These are phyloP conservation scores for Ichthyophthirius multifiliis DNA, from an alignment of 169 alveolate species.

Conservation along the genomic window DNA sequence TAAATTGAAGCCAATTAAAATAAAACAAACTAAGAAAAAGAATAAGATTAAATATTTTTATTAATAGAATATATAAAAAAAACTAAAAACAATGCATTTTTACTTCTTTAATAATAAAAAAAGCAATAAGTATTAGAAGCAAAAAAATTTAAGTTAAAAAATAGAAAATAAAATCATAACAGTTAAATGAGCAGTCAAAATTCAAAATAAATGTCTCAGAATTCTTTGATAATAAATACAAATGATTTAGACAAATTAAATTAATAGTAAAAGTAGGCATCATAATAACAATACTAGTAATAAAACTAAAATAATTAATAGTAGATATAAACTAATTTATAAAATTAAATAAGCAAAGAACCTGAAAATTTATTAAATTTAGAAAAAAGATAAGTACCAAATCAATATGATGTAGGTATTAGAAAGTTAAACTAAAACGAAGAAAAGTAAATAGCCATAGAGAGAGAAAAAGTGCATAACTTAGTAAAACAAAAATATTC, in stretches of 20 bases:
- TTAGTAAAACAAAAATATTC: not conserved
- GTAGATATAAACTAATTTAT: too few relatives aligned
- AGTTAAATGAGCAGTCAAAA: not conserved
- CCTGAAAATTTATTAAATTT: not conserved
- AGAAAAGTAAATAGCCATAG: not conserved
- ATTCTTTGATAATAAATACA: not conserved
- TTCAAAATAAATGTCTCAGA: not conserved
- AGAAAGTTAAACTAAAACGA: not conserved
- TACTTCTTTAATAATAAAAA: not conserved
- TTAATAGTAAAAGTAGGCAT: not conserved
- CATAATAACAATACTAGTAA: too few relatives aligned
- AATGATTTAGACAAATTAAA: not conserved
- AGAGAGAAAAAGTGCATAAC: not conserved
- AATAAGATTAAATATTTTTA: not conserved
- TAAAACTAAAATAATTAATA: not conserved
- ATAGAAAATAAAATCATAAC: not conserved
- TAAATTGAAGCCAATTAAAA: not conserved
- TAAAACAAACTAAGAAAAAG: not conserved
- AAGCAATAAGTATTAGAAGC: not conserved
- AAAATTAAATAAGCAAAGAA: too few relatives aligned
- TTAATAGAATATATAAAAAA: not conserved
- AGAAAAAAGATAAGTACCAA: not conserved
- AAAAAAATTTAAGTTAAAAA: not conserved
- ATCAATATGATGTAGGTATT: not conserved
- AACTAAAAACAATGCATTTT: not conserved